Base-by-base conservation (phyloP, 176 grass and related monocot genomes). In the Paspalum vaginatum region DNA sequence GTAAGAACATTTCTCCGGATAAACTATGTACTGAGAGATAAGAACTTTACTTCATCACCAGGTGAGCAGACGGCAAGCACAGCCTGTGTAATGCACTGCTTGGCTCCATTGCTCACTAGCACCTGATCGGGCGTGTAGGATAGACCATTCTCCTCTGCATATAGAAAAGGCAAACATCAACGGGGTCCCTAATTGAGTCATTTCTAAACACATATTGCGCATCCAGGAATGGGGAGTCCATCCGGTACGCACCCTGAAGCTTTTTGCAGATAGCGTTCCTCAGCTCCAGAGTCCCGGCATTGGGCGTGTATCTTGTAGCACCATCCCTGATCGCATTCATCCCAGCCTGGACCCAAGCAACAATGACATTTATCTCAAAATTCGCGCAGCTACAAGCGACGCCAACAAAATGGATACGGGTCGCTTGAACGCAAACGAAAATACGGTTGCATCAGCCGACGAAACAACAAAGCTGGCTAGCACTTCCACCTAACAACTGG, bases 181-280 rank as follows among this genome's bases (percentile, higher is more conserved):
- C 32, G 32, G 32, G 32, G 32, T 32, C 32, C 32, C 32, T 41
- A 2, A 2, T 51, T 12, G 37, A 41, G 18, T 55, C 32, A 48
- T n/a, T 52, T 45, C 42, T 50, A 22, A 61, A 61, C 20, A 7
- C 8, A 20, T 17, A 21, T 61, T 15, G 9, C 58, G 62, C 16
- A 37, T 81, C 38, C 8, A 13, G 18, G 60, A 82, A 78, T 7
- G 0, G 78, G 56, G 18, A 47, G 56, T 14, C 11, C 7, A 2
- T 2, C 60, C 63, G 6, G 0, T 24, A 65, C 74, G 22, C 40
- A 97, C 94, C 88, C 75, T 93, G 60, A 43, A 97, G 81, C 72
- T 97, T 97, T 63, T 91, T 85, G 81, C 94, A 97, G 84, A 97
- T 97, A 53, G 91, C 94, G 54, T 93, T 91, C 80, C 94, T 89